Conservation (phyloP, 169 alveolate species). For the Hepatocystis sp. region DNA sequence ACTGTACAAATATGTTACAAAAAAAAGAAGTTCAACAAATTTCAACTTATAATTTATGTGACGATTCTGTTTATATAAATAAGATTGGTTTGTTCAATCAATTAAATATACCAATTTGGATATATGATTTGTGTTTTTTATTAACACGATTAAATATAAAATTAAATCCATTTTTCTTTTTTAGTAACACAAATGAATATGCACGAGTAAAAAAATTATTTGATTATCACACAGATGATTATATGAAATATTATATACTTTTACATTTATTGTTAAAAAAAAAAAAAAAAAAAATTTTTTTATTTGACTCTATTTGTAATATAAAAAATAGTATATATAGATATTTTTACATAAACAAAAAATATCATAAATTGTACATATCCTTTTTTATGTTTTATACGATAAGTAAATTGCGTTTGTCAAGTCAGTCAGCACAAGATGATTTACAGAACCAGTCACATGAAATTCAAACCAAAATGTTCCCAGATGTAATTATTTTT, state of each 20-base stretch:
- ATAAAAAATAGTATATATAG: conserved; percentile 19
- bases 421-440: too few relatives aligned
- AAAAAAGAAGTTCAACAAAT: neutral
- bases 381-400: conserved; percentile 15
- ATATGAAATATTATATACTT: neutral
- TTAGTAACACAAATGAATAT: conserved; percentile 5
- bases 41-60: conserved; percentile 4
- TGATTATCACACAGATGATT: conserved; percentile 3
- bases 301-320: conserved; percentile 13
- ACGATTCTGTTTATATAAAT: neutral
- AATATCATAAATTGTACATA: neutral
- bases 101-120: conserved; percentile 7
- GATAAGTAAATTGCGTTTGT: too few relatives aligned
- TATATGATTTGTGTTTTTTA: conserved; percentile 27
- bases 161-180: conserved; percentile 18
- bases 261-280: neutral
- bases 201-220: conserved; percentile 4
- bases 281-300: neutral
- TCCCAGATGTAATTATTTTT: too few relatives aligned
- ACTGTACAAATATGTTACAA: neutral
- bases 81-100: neutral
- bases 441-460: too few relatives aligned
- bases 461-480: too few relatives aligned
- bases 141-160: conserved; percentile 6
- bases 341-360: conserved; percentile 9